These are phyloP conservation scores for Patellifolia procumbens DNA, from an alignment of 179 eudicot species.

Conservation along the genomic window DNA sequence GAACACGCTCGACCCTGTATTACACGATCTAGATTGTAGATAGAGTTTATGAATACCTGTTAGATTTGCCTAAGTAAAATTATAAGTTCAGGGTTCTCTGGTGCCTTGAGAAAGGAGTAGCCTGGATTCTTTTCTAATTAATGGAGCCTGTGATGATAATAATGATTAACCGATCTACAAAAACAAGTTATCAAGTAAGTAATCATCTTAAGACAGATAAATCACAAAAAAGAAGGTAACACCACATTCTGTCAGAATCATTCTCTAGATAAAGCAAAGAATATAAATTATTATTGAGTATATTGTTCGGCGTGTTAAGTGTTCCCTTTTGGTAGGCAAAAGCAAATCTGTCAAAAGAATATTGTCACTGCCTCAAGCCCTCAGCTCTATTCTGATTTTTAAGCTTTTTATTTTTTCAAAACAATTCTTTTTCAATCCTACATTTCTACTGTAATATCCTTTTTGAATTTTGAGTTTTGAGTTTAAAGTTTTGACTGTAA, in stretches of 20 bases:
- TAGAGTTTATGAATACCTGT: no score
- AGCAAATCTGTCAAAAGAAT: conserved; percentile 27
- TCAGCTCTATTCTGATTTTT: neutral
- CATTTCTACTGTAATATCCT: neutral
- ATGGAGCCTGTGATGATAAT: conserved; percentile 10
- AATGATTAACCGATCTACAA: conserved; percentile 23
- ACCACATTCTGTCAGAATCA: conserved; percentile 32
- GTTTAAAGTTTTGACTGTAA: neutral
- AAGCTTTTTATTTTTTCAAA: neutral
- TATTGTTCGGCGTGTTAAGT: conserved; percentile 39
- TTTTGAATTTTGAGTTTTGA: no score
- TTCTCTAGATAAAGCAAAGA: conserved; percentile 33
- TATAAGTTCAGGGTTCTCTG: no score
- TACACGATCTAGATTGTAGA: no score
- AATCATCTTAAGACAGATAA: conserved; percentile 22
- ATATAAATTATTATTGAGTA: conserved; percentile 26
- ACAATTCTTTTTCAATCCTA: neutral
- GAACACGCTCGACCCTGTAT: no score
- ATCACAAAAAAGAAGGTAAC: neutral
- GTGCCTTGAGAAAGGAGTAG: conserved; percentile 9
- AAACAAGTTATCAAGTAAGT: conserved; percentile 28
- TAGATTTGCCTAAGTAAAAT: no score
- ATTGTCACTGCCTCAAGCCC: conserved; percentile 11
- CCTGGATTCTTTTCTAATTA: conserved; percentile 17
- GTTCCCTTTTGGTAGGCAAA: conserved; percentile 37